Percentiles rank a stretch among this genome's conserved stretches.
Evolutionary conservation across 371 early-diverging fungal species (phyloP).

Genomic region (Apophysomyces sp.): DNA sequence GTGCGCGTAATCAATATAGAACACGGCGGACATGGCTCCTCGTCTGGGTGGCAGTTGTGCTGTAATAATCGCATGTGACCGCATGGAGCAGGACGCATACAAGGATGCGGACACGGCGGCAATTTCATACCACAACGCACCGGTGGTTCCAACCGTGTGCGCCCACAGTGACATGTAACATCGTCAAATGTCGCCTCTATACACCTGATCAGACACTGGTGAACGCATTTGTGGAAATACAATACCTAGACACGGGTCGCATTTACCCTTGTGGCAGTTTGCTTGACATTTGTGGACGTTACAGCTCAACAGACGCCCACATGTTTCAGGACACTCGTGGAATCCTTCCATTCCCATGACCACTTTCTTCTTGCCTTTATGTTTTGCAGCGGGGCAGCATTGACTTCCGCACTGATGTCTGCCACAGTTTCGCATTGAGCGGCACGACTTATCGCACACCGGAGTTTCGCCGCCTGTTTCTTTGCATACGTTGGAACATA

Average conservation of each 20-base stretch:
- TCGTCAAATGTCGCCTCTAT: conserved; percentile 66
- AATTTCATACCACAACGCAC: conserved; percentile 71
- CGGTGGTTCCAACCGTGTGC: conserved; percentile 72
- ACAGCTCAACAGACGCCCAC: conserved; percentile 68
- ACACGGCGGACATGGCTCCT: conserved; percentile 77
- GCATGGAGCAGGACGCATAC: conserved; percentile 65
- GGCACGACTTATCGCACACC: conserved; percentile 64
- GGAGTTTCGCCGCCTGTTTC: conserved; percentile 48
- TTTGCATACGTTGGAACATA: conserved; percentile 50
- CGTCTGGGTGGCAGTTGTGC: conserved; percentile 78
- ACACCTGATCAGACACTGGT: background rate
- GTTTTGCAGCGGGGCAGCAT: conserved; percentile 59
- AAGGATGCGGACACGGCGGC: conserved; percentile 68
- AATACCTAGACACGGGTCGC: conserved; percentile 66
- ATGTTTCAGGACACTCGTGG: conserved; percentile 64
- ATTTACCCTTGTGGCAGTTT: conserved; percentile 72
- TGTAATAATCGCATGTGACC: conserved; percentile 65
- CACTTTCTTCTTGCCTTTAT: conserved; percentile 31
- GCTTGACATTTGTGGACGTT: conserved; percentile 65
- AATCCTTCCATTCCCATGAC: conserved; percentile 24
- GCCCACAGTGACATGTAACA: conserved; percentile 73
- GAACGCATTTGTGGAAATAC: conserved; percentile 19
- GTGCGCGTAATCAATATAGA: conserved; percentile 57
- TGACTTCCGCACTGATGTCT: conserved; percentile 59
- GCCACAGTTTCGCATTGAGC: conserved; percentile 61